Evolutionary conservation across 306 rosid species (phyloP).

Genomic region (Rosa rugosa): DNA sequence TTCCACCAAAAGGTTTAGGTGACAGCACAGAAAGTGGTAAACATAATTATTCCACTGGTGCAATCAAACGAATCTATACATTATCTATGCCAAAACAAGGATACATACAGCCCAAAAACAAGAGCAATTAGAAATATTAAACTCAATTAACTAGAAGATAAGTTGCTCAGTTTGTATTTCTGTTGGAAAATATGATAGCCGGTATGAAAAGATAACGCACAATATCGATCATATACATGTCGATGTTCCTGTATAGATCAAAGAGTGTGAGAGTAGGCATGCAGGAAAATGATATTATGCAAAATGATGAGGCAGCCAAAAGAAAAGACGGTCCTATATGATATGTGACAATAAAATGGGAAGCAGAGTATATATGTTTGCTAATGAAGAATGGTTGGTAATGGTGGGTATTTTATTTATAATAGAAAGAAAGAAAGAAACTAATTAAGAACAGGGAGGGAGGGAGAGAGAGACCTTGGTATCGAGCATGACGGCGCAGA

Average conservation of each 20-base stretch:
- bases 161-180: too few species aligned
- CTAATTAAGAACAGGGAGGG: not conserved
- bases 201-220: too few species aligned
- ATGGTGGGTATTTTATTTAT: not conserved
- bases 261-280: too few species aligned
- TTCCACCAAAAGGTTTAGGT: not conserved
- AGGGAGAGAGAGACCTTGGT: constrained; percentile 55
- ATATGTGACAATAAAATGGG: too few species aligned
- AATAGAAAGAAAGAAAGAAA: not conserved
- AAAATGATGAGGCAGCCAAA: not conserved
- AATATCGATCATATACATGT: too few species aligned
- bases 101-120: too few species aligned
- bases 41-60: not conserved
- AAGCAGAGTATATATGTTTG: not conserved
- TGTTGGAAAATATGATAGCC: too few species aligned
- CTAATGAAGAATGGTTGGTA: not conserved
- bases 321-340: not conserved
- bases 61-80: not conserved
- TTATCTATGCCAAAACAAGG: not conserved
- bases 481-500: constrained; percentile 93
- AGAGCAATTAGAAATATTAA: not conserved
- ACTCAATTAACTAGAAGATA: not conserved
- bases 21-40: not conserved
- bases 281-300: too few species aligned
- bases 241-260: too few species aligned